A percentile compares a stretch with the other conserved stretches of the same genome.
phyloP scores from a whole-genome alignment of 768 basidiomycete species.

The Russula dissimulans region DNA sequence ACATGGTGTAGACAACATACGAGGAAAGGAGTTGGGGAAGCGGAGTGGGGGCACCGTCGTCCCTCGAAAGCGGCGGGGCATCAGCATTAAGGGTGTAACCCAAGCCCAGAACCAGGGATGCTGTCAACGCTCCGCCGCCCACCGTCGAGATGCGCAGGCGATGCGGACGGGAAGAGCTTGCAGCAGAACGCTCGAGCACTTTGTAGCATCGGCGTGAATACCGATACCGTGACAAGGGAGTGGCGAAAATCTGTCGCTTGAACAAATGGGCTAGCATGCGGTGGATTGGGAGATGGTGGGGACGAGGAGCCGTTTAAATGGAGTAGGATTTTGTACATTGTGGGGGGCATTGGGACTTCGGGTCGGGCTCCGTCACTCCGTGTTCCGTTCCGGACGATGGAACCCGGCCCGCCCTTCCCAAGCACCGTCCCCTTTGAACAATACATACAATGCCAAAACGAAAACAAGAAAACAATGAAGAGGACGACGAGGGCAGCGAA shows the following conservation, averaged over 20 bases:
- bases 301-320: no score
- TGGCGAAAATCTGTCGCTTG: not conserved
- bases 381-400: no score
- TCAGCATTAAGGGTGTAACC: constrained; percentile 22
- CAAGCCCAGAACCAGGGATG: constrained; percentile 10
- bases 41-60: constrained; percentile 13
- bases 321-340: no score
- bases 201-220: not conserved
- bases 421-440: no score
- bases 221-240: not conserved
- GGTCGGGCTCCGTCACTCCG: no score
- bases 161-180: constrained; percentile 2
- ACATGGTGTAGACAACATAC: constrained; percentile 76
- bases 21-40: constrained; percentile 45
- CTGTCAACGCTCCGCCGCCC: constrained; percentile 9
- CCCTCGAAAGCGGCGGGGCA: constrained; percentile 2
- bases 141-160: constrained; percentile 5
- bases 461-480: constrained; percentile 34
- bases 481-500: constrained; percentile 27
- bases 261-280: not conserved
- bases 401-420: no score
- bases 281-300: not conserved
- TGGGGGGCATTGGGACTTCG: no score
- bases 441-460: constrained; percentile 49
- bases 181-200: not conserved